phyloP scores from a whole-genome alignment of 768 basidiomycete species.

The Austroboletus eburneus region DNA sequence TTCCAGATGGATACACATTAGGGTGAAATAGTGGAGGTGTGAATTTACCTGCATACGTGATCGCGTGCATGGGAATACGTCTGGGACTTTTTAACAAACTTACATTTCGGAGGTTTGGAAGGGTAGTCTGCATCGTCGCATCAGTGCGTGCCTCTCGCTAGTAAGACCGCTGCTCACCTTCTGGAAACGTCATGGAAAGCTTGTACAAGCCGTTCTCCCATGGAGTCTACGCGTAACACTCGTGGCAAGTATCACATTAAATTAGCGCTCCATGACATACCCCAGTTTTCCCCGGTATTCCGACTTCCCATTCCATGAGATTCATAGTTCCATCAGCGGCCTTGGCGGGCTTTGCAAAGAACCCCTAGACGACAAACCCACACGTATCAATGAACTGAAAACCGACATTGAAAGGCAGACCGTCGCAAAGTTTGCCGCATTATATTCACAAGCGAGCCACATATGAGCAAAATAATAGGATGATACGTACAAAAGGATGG shows the following conservation, averaged over 20 bases:
- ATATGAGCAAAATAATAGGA: neutral
- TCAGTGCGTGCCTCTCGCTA: slow-evolving; percentile 5
- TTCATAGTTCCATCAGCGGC: slow-evolving; percentile 91
- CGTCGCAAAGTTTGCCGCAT: neutral
- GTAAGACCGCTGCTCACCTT: slow-evolving; percentile 53
- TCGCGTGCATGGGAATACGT: slow-evolving; percentile 1
- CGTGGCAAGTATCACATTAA: slow-evolving; percentile 7
- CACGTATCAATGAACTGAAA: slow-evolving; percentile 4
- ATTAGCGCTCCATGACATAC: slow-evolving; percentile 47
- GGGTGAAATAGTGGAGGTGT: slow-evolving; percentile 94
- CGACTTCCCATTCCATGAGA: slow-evolving; percentile 97
- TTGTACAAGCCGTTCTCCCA: slow-evolving; percentile 99
- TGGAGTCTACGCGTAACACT: slow-evolving; percentile 59
- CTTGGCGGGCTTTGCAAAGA: slow-evolving; percentile 93
- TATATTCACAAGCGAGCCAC: slow-evolving; percentile 3
- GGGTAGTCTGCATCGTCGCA: slow-evolving; percentile 70
- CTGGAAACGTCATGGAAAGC: slow-evolving; percentile 91
- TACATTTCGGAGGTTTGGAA: slow-evolving; percentile 94
- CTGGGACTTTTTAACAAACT: slow-evolving; percentile 25
- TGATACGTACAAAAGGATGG: slow-evolving; percentile 85
- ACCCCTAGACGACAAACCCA: slow-evolving; percentile 58
- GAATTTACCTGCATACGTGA: slow-evolving; percentile 77
- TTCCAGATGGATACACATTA: slow-evolving; percentile 98
- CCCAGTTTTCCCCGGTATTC: slow-evolving; percentile 88
- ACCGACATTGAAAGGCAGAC: neutral